Conservation (phyloP, 106 monocot genomes). For the Acanthochlamys bracteata region DNA sequence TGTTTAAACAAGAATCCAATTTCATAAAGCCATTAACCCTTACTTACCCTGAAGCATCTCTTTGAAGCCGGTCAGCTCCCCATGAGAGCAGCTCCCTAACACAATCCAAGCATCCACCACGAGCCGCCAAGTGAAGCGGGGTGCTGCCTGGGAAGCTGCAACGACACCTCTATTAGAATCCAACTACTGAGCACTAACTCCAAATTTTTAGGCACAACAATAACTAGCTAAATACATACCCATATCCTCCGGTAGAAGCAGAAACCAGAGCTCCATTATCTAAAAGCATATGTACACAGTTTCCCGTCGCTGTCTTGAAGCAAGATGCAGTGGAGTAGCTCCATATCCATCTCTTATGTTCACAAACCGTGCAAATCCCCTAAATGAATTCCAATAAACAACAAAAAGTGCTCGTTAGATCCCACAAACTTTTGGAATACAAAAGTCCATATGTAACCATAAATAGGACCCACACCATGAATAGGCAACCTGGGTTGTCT, state of each 20-base stretch:
- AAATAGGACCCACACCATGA: conserved; percentile 16
- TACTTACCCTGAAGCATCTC: conserved; percentile 87
- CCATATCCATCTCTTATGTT: conserved; percentile 40
- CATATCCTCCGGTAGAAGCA: conserved; percentile 27
- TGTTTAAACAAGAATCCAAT: not conserved
- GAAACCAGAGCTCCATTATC: conserved; percentile 41
- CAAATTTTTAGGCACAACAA: not conserved
- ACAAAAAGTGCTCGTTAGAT: not conserved
- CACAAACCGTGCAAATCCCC: conserved; percentile 44
- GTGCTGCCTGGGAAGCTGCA: conserved; percentile 81
- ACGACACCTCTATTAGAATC: not conserved
- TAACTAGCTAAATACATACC: conserved; percentile 7
- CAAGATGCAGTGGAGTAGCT: conserved; percentile 40
- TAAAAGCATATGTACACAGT: conserved; percentile 29
- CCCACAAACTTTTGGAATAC: not conserved
- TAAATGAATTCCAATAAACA: conserved; percentile 1
- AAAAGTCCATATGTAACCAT: not conserved
- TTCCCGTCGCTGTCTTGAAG: conserved; percentile 18
- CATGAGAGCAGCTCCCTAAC: conserved; percentile 84
- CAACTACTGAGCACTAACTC: not conserved
- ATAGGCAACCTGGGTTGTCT: conserved; percentile 13
- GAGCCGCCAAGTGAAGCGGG: conserved; percentile 84
- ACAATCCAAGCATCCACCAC: conserved; percentile 75
- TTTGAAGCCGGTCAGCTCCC: conserved; percentile 89
- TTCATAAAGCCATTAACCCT: not conserved